These are phyloP conservation scores for Corniculantispora saksenae DNA, from an alignment of 2,329 filamentous ascomycete genomes.

Conservation along the genomic window DNA sequence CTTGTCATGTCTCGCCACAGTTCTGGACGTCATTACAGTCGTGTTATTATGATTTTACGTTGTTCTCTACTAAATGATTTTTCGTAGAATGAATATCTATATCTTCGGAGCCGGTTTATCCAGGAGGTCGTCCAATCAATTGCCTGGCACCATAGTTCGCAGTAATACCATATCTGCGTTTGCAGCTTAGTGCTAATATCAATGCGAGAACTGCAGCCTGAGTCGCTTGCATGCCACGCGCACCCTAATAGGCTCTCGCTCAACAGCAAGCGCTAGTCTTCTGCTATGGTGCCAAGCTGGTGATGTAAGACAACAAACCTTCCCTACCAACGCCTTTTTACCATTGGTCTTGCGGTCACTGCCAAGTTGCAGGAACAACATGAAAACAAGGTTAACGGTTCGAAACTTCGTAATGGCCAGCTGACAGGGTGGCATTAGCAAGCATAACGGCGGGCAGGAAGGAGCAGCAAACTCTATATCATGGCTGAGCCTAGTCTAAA, in stretches of 20 bases:
- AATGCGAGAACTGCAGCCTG: background rate
- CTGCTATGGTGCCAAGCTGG: background rate
- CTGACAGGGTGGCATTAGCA: background rate
- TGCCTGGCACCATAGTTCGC: too few species aligned
- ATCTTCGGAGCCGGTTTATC: too few species aligned
- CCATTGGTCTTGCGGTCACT: too few species aligned
- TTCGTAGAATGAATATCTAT: too few species aligned
- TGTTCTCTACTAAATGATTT: too few species aligned
- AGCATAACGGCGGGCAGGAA: background rate
- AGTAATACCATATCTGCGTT: background rate
- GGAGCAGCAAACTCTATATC: constrained; percentile 5
- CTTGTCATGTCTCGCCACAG: background rate
- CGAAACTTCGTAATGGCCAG: background rate
- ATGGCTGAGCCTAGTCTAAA: background rate
- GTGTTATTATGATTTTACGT: background rate
- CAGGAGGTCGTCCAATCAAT: too few species aligned
- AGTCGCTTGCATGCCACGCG: background rate
- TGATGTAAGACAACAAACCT: background rate
- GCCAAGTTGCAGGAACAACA: background rate
- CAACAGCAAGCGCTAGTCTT: background rate
- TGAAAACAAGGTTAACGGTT: background rate
- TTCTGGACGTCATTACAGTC: background rate
- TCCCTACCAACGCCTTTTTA: background rate
- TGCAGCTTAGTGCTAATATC: background rate
- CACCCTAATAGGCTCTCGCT: constrained; percentile 2